These are phyloP conservation scores for Solanum peruvianum DNA, from an alignment of 257 asterid genomes.

Conservation along the genomic window DNA sequence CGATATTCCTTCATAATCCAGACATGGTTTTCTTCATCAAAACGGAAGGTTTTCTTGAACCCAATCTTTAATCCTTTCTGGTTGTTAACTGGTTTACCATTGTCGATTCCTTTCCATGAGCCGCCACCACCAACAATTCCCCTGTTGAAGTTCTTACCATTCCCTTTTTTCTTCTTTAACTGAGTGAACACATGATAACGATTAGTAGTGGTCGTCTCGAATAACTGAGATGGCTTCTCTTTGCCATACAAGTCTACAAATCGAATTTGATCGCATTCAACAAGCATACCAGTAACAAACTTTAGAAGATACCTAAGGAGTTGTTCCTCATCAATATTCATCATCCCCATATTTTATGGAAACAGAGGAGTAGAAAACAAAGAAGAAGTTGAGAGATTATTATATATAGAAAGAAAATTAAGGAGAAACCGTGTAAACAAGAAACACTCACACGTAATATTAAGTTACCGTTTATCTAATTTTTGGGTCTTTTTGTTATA, in stretches of 20 bases:
- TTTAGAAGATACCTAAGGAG: fast-evolving
- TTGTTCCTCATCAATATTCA: neutral
- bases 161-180: neutral
- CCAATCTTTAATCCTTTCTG: neutral
- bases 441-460: neutral
- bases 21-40: neutral
- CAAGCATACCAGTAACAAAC: neutral
- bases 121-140: neutral
- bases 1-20: neutral
- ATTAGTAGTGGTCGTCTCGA: neutral
- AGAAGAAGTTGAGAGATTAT: neutral
- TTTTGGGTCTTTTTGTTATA: neutral
- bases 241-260: neutral
- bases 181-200: neutral
- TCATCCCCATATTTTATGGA: neutral
- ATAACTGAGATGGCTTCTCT: neutral
- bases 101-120: neutral
- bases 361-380: no score
- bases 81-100: neutral
- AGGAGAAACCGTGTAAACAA: neutral
- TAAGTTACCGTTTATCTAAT: neutral
- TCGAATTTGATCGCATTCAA: neutral
- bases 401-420: no score
- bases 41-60: neutral
- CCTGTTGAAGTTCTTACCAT: neutral